A percentile compares a stretch with the other conserved stretches of the same genome.
Conservation (phyloP, 352 stramenopile species). For the Elongisporangium prolatum region DNA sequence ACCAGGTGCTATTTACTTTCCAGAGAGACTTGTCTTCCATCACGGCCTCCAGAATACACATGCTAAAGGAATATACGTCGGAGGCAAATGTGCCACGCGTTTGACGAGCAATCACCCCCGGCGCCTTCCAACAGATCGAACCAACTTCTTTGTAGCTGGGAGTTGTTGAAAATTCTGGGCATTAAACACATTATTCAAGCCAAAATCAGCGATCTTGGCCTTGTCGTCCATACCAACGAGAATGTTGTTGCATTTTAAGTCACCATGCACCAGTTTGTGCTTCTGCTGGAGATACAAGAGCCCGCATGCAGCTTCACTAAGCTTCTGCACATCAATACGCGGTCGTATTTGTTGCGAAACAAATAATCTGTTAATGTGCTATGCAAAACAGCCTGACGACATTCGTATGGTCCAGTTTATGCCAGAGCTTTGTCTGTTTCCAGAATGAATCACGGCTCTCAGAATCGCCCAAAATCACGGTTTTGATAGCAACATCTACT, state of each 20-base stretch:
- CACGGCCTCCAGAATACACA: constrained; percentile 10
- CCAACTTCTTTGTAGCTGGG: neutral
- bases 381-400: constrained; percentile 12
- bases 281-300: constrained; percentile 18
- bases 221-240: constrained; percentile 7
- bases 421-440: constrained; percentile 15
- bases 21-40: neutral
- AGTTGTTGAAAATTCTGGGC: neutral
- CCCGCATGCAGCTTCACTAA: constrained; percentile 14
- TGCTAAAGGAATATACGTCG: constrained; percentile 7
- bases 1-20: neutral
- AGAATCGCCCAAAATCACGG: no score
- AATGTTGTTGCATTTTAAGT: constrained; percentile 22
- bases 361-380: constrained; percentile 5
- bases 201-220: constrained; percentile 15
- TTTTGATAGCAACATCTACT: no score
- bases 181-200: constrained; percentile 8
- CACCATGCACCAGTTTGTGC: constrained; percentile 14
- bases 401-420: constrained; percentile 14
- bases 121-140: neutral
- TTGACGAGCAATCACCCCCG: neutral
- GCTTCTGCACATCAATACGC: constrained; percentile 6
- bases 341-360: neutral
- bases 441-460: no score
- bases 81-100: constrained; percentile 1